Conservation (phyloP, 1,139 yeast genomes). For the Wickerhamiella infanticola region DNA sequence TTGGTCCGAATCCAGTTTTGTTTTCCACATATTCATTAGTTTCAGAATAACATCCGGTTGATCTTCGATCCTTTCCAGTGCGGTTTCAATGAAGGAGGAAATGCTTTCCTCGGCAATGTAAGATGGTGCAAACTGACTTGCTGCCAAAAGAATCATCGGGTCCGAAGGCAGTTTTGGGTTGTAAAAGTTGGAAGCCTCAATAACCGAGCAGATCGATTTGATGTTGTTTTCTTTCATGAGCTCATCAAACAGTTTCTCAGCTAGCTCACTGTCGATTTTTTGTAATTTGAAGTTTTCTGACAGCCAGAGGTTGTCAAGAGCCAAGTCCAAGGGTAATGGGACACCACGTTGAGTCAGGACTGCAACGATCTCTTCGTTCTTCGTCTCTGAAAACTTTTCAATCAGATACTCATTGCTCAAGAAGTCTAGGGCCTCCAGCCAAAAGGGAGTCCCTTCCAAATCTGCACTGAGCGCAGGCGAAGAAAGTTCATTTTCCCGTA, state of each 20-base stretch:
- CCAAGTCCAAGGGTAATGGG: slow-evolving; percentile 6
- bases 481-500: background rate
- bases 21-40: background rate
- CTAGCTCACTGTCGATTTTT: slow-evolving; percentile 2
- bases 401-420: slow-evolving; percentile 7
- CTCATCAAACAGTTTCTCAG: background rate
- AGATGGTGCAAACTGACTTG: slow-evolving; percentile 8
- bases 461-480: slow-evolving; percentile 6
- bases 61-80: background rate
- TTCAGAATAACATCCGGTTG: background rate
- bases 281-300: slow-evolving; percentile 7
- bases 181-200: slow-evolving; percentile 4
- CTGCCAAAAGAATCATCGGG: slow-evolving; percentile 11
- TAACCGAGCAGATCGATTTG: slow-evolving; percentile 3
- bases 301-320: slow-evolving; percentile 2
- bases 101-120: slow-evolving; percentile 2
- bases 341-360: slow-evolving; percentile 11
- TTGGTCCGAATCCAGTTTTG: background rate
- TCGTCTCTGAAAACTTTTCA: background rate
- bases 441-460: slow-evolving; percentile 4
- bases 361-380: background rate
- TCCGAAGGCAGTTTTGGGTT: slow-evolving; percentile 1
- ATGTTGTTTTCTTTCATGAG: slow-evolving; percentile 1
- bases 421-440: slow-evolving; percentile 11
- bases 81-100: background rate